Percentiles rank a stretch among this genome's conserved stretches.
phyloP scores from a whole-genome alignment of 2,329 filamentous ascomycete species.

The Pseudocercospora macadamiae region DNA sequence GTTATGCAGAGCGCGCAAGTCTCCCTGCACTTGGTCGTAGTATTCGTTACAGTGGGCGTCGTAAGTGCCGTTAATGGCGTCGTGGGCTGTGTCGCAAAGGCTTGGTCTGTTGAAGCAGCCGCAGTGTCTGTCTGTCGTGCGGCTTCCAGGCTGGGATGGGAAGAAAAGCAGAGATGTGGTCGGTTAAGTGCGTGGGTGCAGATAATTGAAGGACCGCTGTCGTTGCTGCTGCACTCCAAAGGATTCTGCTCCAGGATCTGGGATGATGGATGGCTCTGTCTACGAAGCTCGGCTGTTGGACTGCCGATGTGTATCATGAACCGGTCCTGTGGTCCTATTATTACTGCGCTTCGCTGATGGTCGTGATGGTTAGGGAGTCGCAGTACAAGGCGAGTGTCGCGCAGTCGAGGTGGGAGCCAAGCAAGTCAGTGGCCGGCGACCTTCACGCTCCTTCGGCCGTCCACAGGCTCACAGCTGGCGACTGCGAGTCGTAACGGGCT shows the following conservation, averaged over 20 bases:
- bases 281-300: conserved; percentile 1
- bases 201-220: neutral
- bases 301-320: neutral
- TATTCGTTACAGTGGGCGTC: conserved; percentile 3
- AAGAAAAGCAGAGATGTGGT: neutral
- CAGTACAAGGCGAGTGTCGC: neutral
- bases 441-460: neutral
- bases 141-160: neutral
- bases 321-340: neutral
- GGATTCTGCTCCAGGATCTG: conserved; percentile 5
- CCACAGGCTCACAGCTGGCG: neutral
- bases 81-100: neutral
- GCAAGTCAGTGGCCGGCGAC: neutral
- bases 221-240: conserved; percentile 3
- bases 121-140: neutral
- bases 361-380: neutral
- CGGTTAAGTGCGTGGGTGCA: neutral
- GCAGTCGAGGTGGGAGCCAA: too few species aligned
- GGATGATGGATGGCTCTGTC: neutral
- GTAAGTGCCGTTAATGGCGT: neutral
- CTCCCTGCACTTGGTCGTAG: neutral
- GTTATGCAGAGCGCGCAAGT: neutral
- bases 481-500: neutral
- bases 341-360: neutral
- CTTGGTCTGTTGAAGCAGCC: neutral